Conservation (phyloP, 305 asterid species). For the Fraxinus dipetala region DNA sequence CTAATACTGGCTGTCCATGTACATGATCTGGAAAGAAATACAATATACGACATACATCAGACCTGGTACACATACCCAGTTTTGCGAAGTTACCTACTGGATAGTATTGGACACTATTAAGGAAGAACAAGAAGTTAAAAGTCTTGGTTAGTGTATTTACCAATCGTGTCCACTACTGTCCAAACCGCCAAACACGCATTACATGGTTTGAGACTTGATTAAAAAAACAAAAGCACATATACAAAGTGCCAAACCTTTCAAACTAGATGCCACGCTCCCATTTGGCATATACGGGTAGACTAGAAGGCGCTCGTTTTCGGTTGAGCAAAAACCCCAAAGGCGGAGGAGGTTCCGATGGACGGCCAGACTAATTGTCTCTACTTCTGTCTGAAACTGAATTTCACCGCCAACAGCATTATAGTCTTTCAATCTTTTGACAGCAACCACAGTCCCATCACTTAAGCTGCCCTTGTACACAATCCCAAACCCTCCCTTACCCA, state of each 20-base stretch:
- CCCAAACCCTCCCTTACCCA: constrained; percentile 93
- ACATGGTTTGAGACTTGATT: not conserved
- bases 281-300: constrained; percentile 92
- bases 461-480: constrained; percentile 78
- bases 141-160: not conserved
- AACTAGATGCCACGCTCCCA: constrained; percentile 87
- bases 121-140: not conserved
- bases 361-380: constrained; percentile 87
- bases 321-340: constrained; percentile 88
- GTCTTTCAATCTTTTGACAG: constrained; percentile 85
- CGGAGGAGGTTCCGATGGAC: constrained; percentile 90
- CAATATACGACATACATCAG: not conserved
- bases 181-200: not conserved
- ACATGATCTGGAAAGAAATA: constrained; percentile 46
- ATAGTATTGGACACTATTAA: not conserved
- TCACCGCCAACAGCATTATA: constrained; percentile 81
- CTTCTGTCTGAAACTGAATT: constrained; percentile 92
- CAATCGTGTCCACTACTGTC: not conserved
- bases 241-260: constrained; percentile 55
- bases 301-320: constrained; percentile 85
- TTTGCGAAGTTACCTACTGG: not conserved
- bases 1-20: constrained; percentile 76
- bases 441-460: constrained; percentile 74
- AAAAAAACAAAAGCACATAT: not conserved
- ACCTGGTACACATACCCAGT: not conserved